A percentile compares a stretch with the other conserved stretches of the same genome.
Evolutionary conservation across 805 yeast genomes (phyloP).

Genomic region (Tetrapisispora pingtungensis): DNA sequence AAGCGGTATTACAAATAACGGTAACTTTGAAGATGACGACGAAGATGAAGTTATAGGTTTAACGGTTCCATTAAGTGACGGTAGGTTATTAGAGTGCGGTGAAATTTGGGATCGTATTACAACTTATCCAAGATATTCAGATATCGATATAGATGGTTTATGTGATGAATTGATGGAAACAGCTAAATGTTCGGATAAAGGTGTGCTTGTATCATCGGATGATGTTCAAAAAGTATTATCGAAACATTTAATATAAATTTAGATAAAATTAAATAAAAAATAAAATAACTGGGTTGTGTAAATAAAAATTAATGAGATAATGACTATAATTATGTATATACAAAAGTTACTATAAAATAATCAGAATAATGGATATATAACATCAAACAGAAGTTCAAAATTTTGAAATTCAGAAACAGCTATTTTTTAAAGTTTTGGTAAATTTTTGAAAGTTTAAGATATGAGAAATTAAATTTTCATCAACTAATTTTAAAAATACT

Average conservation of each 20-base stretch:
- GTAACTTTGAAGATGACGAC: constrained; percentile 20
- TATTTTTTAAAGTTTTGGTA: no score
- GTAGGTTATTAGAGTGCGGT: constrained; percentile 59
- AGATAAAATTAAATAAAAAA: no score
- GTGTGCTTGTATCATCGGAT: constrained; percentile 76
- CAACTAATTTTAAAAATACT: no score
- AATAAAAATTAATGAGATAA: no score
- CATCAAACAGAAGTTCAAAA: no score
- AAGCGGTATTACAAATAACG: neutral
- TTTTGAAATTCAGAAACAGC: no score
- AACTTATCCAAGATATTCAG: constrained; percentile 85
- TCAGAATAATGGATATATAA: no score
- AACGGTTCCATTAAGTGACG: constrained; percentile 63
- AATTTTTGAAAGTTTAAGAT: no score
- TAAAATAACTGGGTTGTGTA: no score
- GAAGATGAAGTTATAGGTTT: constrained; percentile 26
- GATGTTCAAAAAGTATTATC: constrained; percentile 56
- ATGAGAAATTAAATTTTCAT: no score
- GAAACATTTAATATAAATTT: constrained; percentile 9
- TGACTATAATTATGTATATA: no score
- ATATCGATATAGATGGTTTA: constrained; percentile 87
- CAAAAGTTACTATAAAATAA: no score
- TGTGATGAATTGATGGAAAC: constrained; percentile 81
- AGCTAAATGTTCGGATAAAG: constrained; percentile 91
- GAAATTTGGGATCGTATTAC: constrained; percentile 96